Percentiles rank a stretch among this genome's conserved stretches.
These are phyloP conservation scores for Fusarium sp. DNA, from an alignment of 2,329 filamentous ascomycete species.

Conservation along the genomic window DNA sequence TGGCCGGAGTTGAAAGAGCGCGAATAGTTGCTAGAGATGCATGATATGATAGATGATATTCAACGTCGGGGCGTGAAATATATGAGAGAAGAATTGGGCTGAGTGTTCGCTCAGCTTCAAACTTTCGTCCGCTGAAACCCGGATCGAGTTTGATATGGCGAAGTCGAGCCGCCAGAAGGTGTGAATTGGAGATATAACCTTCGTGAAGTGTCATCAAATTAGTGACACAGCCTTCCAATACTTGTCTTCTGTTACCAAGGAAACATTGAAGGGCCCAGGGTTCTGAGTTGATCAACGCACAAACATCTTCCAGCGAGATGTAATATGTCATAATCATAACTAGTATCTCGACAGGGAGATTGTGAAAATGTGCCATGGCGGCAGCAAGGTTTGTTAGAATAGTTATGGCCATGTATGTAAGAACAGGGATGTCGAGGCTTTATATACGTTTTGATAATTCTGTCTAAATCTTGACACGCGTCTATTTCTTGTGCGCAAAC, in stretches of 20 bases:
- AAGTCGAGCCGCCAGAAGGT: not conserved
- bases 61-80: fast-evolving
- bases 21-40: not conserved
- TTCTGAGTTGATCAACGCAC: not conserved
- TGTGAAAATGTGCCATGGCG: not conserved
- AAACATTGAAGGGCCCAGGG: not conserved
- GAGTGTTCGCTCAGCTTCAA: not conserved
- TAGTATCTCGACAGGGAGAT: not conserved
- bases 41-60: not conserved
- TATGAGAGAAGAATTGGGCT: fast-evolving
- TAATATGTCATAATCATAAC: not conserved
- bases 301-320: not conserved
- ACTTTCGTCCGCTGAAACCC: not conserved
- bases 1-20: not conserved
- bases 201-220: not conserved
- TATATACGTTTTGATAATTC: no score
- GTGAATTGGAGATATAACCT: not conserved
- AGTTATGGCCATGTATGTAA: no score
- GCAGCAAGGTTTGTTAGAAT: no score
- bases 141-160: not conserved
- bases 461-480: no score
- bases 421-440: no score
- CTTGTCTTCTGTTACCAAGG: not conserved
- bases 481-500: no score
- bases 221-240: not conserved